Base-by-base conservation (phyloP, 495 filamentous ascomycete genomes). In the Mycothermus thermophilus region DNA sequence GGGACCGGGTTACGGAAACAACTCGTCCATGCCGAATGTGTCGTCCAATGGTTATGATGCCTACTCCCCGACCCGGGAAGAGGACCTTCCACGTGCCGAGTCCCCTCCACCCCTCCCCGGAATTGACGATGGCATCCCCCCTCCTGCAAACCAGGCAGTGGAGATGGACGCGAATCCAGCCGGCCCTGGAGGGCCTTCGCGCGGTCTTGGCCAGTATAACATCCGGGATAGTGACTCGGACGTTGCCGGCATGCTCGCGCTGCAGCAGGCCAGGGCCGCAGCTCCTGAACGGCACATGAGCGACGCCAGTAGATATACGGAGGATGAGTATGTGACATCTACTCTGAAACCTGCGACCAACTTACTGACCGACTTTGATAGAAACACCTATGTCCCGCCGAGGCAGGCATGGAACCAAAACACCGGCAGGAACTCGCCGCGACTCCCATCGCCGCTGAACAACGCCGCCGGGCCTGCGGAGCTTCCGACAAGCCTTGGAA, bases 121-220 rank as follows among this genome's bases (percentile, higher is more conserved):
- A 26, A 41, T 71, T 9, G 66, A 74, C 17, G 50, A 62, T 27
- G 51, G 32, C 5, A 41, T 54, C 10, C 51, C 58, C 11, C 63
- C 79, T 6, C 22, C 22, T n/a, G n/a, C n/a, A 14, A 79, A 79
- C n/a, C 79, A 83, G 46, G 82, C 83, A 1, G 69, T 86, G 31
- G 85, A 88, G 51, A 88, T 93, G 83, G 77, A 83, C 61, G 63
- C 80, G 43, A 46, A 66, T 42, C 66, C 65, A 1, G 68, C 68
- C n/a, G 69, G 59, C 38, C 68, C 71, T 17, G 57, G 67, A 15
- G 55, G 58, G 8, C 32, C 48, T 4, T 58, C 59, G 26, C 49
- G 44, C 3, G 60, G 50, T 18, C 62, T 59, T 45, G 63, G 56
- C 13, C 69, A 62, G 44, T 69, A 61, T 40, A 59, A 62, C 26